These are phyloP conservation scores for Eudorina sp. DNA, from an alignment of 139 green algal species.

Conservation along the genomic window DNA sequence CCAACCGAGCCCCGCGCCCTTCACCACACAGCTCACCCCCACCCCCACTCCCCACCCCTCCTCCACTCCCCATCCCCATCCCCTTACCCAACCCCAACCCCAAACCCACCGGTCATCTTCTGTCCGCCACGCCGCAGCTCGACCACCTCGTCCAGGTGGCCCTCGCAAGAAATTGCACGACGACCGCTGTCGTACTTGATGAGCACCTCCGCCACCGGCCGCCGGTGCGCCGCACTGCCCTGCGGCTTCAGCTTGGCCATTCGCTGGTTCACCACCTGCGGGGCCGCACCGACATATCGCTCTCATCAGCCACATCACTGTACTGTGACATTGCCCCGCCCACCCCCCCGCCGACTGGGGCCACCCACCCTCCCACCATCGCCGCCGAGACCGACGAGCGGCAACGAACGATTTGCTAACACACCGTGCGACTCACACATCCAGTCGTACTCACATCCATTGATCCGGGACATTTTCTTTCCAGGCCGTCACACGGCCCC, in stretches of 20 bases:
- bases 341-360: too few relatives aligned
- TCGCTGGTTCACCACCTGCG: constrained; percentile 61
- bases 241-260: constrained; percentile 70
- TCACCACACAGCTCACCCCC: neutral
- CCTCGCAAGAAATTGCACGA: constrained; percentile 59
- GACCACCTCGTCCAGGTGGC: constrained; percentile 91
- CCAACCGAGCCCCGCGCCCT: neutral
- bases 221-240: constrained; percentile 58
- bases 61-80: neutral
- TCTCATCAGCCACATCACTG: too few relatives aligned
- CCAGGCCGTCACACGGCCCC: too few relatives aligned
- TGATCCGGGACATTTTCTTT: too few relatives aligned
- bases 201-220: constrained; percentile 59
- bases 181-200: constrained; percentile 53
- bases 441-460: too few relatives aligned
- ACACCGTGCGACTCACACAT: too few relatives aligned
- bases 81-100: neutral
- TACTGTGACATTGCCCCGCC: too few relatives aligned
- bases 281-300: too few relatives aligned
- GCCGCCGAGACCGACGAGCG: too few relatives aligned
- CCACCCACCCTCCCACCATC: too few relatives aligned
- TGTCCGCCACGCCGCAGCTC: constrained; percentile 66
- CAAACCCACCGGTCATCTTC: constrained; percentile 9
- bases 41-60: neutral
- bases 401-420: too few relatives aligned